Evolutionary conservation across 495 filamentous ascomycete genomes (phyloP).

Genomic region (Hypomontagnella monticulosa): DNA sequence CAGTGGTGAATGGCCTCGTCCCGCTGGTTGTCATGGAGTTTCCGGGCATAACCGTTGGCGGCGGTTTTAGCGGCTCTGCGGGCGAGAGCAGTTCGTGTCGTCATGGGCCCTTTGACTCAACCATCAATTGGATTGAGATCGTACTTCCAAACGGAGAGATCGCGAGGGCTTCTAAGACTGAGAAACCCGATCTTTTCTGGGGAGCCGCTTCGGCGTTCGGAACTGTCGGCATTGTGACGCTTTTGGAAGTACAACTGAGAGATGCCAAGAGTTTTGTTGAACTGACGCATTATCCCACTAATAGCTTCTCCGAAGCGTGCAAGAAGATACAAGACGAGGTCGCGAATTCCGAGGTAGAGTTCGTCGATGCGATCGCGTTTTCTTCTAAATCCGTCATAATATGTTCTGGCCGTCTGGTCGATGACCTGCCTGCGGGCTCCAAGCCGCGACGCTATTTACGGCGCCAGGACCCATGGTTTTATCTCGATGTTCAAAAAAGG

Average conservation of each 20-base stretch:
- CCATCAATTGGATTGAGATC: slow-evolving; percentile 66
- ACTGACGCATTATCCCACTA: slow-evolving; percentile 59
- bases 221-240: slow-evolving; percentile 66
- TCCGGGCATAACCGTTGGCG: slow-evolving; percentile 72
- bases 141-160: slow-evolving; percentile 65
- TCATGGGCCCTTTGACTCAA: slow-evolving; percentile 68
- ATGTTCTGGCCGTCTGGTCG: slow-evolving; percentile 59
- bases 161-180: slow-evolving; percentile 47
- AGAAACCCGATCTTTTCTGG: slow-evolving; percentile 63
- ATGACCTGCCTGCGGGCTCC: slow-evolving; percentile 44
- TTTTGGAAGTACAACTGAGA: slow-evolving; percentile 65
- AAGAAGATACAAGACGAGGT: slow-evolving; percentile 42
- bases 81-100: slow-evolving; percentile 69
- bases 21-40: slow-evolving; percentile 71
- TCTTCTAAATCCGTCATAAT: slow-evolving; percentile 58
- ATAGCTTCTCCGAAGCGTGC: slow-evolving; percentile 46
- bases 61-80: slow-evolving; percentile 68
- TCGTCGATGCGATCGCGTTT: slow-evolving; percentile 61
- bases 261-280: slow-evolving; percentile 62
- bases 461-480: slow-evolving; percentile 63
- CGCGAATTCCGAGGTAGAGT: slow-evolving; percentile 52
- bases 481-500: slow-evolving; percentile 53
- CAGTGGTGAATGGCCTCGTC: slow-evolving; percentile 60
- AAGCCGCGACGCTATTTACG: slow-evolving; percentile 52
- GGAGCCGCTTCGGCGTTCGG: slow-evolving; percentile 68